Percentiles rank a stretch among this genome's conserved stretches.
These are phyloP conservation scores for Leishmania lainsoni DNA, from an alignment of 208 protist genomes.

Conservation along the genomic window DNA sequence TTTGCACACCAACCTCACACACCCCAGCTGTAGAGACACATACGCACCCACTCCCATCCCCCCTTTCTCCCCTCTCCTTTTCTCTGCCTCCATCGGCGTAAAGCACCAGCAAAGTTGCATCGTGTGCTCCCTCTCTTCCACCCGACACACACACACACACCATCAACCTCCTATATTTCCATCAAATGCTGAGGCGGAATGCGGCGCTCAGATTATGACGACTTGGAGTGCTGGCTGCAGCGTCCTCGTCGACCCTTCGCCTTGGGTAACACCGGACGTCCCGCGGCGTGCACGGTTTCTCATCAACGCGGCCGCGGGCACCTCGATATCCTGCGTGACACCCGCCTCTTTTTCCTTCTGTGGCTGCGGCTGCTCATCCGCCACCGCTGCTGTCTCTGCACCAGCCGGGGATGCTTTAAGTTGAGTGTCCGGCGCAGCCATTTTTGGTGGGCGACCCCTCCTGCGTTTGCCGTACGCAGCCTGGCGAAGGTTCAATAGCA, in stretches of 20 bases:
- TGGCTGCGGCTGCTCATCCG: not conserved
- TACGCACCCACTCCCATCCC: not conserved
- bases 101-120: not conserved
- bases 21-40: not conserved
- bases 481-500: constrained; percentile 5
- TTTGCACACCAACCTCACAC: not conserved
- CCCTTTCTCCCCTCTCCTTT: not conserved
- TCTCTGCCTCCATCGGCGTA: too few relatives aligned
- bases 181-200: not conserved
- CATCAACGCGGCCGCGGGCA: not conserved
- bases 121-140: not conserved
- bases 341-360: not conserved
- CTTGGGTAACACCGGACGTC: not conserved
- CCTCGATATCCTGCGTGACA: not conserved
- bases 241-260: not conserved
- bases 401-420: not conserved
- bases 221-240: constrained; percentile 2
- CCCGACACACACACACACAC: not conserved
- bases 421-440: not conserved
- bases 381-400: not conserved
- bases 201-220: constrained; percentile 18
- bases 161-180: not conserved
- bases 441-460: not conserved
- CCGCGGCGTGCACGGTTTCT: too few relatives aligned
- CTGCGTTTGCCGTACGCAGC: not conserved